Base-by-base conservation (phyloP, 2,329 filamentous ascomycete species). In the Aspergillus chevalieri region DNA sequence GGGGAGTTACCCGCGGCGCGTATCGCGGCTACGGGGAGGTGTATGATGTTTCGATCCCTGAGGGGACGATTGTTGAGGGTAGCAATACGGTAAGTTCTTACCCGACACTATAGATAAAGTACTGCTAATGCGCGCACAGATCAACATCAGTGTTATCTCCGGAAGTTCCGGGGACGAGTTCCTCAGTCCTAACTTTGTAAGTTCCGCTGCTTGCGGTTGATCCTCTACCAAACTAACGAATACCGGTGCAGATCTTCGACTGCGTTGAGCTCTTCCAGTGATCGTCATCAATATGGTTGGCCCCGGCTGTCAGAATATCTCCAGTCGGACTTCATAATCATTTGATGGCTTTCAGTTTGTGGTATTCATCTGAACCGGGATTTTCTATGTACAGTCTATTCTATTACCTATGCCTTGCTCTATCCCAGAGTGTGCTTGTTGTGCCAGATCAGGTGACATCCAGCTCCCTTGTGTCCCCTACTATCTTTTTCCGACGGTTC, bases 11-110 rank as follows among this genome's bases (percentile, higher is more conserved):
- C 0, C 73, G 84, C 10, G 84, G 83, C 9, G 81, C 81, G 0
- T 86, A 86, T 59, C 72, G 82, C 6, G 83, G 83, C 0, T 70
- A 74, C 47, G 82, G 82, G 4, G 83, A 87, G 57, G 75, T 85
- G 5, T 86, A 86, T 58, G 76, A 83, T 51, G 76, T 81, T 43
- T 69, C 66, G n/a, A 77, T 86, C 43, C 80, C 83, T 0, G 68
- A 77, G 1, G 82, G 81, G 0, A 82, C 73, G 2, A 72, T 87
- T 43, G 73, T 79, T 6, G 69, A 71, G n/a, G 84, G 83, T 0
- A 67, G 67, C 6, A 87, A 86, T 59, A 84, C 80, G n/a, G 63
- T 65, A 50, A 17, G 59, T 36, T 2, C 2, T 9, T 14, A 12
- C n/a, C 10, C 22, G 39, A 24, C 14, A 9, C 19, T 24, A 30